Base-by-base conservation (phyloP, 345 rosid species). In the Moricandia moricandioides region DNA sequence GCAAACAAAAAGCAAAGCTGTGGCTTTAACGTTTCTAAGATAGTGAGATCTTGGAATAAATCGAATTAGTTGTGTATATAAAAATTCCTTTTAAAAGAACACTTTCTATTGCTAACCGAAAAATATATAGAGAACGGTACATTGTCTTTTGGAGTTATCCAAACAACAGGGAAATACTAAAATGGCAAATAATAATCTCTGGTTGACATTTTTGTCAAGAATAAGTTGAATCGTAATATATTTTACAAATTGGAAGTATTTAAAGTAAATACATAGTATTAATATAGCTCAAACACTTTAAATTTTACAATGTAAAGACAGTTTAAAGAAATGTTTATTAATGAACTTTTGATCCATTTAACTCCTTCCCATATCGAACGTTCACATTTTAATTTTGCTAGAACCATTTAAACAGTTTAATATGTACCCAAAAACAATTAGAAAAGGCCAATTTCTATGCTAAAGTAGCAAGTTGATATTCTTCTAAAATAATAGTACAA, bases 31-130 rank as follows among this genome's bases (percentile, higher is more conserved):
- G 49, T 3, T 47, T 71, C 40, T 49, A 47, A 71, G 26, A 45
- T 77, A 34, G 72, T 35, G 51, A 78, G 37, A 65, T 57, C 68
- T 63, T 8, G 37, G 56, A 58, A 59, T n/a, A 8, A 59, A 59
- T 14, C 21, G 8, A 61, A 39, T 68, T 63, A 43, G 9, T 64
- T 45, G 51, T 54, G 29, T 70, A 26, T 40, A 65, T 10, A 5
- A 71, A 49, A 77, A 35, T 16, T 65, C 13, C 14, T 5, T 33
- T 54, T 43, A 8, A 3, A 51, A 62, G 37, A 63, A 7, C 35
- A 62, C 65, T 69, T 76, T 63, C 3, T 62, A 54, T 40, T 69
- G 65, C n/a, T 54, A 69, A 76, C 51, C 0, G 33, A 76, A 12
- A 35, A 27, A 39, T 39, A 62, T 47, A 13, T 13, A 33, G n/a